A percentile compares a stretch with the other conserved stretches of the same genome.
These are phyloP conservation scores for Zopfia rhizophila DNA, from an alignment of 2,329 filamentous ascomycete genomes.

Conservation along the genomic window DNA sequence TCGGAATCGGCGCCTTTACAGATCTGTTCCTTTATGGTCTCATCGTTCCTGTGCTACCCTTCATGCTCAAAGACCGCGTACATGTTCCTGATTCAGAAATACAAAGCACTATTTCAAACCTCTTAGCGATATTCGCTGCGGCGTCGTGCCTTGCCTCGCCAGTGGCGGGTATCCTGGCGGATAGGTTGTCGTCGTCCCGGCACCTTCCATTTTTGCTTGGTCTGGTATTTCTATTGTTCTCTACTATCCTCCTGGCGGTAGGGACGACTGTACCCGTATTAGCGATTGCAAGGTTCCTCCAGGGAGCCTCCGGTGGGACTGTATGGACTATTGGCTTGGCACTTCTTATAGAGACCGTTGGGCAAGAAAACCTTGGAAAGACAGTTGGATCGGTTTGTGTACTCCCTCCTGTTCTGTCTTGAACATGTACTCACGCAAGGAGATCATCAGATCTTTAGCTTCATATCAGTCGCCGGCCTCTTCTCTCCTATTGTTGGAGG, in stretches of 20 bases:
- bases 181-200: conserved; percentile 61
- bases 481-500: conserved; percentile 69
- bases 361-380: conserved; percentile 67
- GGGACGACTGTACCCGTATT: conserved; percentile 61
- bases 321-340: conserved; percentile 70
- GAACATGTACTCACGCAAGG: conserved; percentile 14
- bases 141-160: conserved; percentile 64
- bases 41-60: conserved; percentile 68
- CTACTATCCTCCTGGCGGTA: conserved; percentile 66
- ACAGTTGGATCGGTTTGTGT: conserved; percentile 66
- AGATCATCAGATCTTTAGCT: conserved; percentile 62
- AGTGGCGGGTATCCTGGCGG: conserved; percentile 65
- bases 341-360: conserved; percentile 68
- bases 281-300: conserved; percentile 64
- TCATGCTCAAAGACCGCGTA: conserved; percentile 65
- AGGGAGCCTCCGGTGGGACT: conserved; percentile 67
- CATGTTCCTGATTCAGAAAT: conserved; percentile 59
- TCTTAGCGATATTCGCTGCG: conserved; percentile 66
- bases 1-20: conserved; percentile 66
- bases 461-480: conserved; percentile 67
- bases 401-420: no score
- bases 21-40: conserved; percentile 70
- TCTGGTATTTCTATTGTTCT: conserved; percentile 61
- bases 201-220: conserved; percentile 68
- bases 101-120: conserved; percentile 63